Conservation (phyloP, 306 rosid genomes). For the Quercus ilex region DNA sequence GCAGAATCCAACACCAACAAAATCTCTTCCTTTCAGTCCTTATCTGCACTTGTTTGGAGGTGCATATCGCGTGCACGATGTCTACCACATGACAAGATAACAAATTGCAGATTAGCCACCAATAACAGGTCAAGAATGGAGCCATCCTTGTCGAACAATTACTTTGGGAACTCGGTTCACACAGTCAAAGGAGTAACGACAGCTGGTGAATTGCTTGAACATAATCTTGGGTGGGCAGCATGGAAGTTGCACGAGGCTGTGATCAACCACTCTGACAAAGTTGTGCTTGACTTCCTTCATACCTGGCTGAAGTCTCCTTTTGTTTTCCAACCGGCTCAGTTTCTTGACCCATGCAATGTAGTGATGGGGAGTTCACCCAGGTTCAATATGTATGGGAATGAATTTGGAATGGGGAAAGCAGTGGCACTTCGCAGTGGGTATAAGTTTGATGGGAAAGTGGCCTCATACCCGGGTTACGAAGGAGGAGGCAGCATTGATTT, state of each 20-base stretch:
- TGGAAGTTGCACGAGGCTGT: neutral
- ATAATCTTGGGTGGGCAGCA: too few species aligned
- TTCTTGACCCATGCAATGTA: constrained; percentile 22
- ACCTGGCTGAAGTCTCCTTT: constrained; percentile 39
- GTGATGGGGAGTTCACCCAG: constrained; percentile 54
- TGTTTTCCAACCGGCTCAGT: neutral
- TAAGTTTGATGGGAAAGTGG: too few species aligned
- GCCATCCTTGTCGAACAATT: constrained; percentile 35
- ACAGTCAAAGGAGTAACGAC: neutral
- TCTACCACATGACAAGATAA: too few species aligned
- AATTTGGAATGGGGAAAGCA: too few species aligned
- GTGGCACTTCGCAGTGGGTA: too few species aligned
- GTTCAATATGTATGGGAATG: constrained; percentile 17
- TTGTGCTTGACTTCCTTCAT: neutral
- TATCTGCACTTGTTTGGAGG: too few species aligned
- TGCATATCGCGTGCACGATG: too few species aligned
- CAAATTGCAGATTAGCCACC: too few species aligned
- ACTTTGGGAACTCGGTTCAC: constrained; percentile 44
- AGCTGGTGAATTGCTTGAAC: too few species aligned
- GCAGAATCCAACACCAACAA: too few species aligned
- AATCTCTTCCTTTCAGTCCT: too few species aligned
- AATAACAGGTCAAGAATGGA: constrained; percentile 29
- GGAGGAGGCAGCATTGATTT: constrained; percentile 63
- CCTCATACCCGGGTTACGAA: constrained; percentile 41
- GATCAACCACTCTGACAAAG: constrained; percentile 11